phyloP scores from a whole-genome alignment of 2,329 filamentous ascomycete species.

The Trichoderma atrobrunneum region DNA sequence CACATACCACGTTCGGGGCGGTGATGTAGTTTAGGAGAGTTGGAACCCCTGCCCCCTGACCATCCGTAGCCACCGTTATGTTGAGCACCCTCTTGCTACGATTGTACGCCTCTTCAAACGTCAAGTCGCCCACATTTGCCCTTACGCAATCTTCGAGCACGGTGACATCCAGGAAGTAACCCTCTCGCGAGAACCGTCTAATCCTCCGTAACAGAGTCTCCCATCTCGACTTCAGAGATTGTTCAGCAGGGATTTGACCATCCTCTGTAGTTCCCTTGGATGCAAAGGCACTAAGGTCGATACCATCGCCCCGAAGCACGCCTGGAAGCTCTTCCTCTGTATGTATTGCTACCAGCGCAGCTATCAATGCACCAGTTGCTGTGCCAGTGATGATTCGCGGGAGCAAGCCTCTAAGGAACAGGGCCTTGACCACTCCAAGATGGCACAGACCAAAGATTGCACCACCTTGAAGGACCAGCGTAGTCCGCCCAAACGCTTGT shows the following conservation, averaged over 20 bases:
- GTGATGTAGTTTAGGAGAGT: constrained; percentile 89
- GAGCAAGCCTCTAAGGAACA: constrained; percentile 75
- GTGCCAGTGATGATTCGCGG: constrained; percentile 91
- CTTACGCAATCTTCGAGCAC: constrained; percentile 82
- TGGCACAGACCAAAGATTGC: constrained; percentile 91
- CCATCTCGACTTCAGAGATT: constrained; percentile 44
- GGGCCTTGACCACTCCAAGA: constrained; percentile 82
- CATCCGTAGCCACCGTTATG: constrained; percentile 80
- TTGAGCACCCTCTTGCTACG: constrained; percentile 84
- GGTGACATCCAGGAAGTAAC: constrained; percentile 78
- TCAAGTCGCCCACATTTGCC: constrained; percentile 82
- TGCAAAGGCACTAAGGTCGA: constrained; percentile 79
- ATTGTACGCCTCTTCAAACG: constrained; percentile 88
- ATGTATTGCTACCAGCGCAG: constrained; percentile 82
- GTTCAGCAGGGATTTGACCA: constrained; percentile 33
- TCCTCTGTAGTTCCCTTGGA: constrained; percentile 33
- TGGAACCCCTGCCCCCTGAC: constrained; percentile 71
- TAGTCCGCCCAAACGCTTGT: constrained; percentile 83
- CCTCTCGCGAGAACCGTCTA: constrained; percentile 67
- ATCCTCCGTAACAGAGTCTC: constrained; percentile 65
- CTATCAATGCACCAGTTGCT: constrained; percentile 84
- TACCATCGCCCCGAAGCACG: constrained; percentile 74
- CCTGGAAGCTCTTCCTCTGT: constrained; percentile 78
- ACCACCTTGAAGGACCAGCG: constrained; percentile 82
- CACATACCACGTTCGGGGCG: constrained; percentile 82